Percentiles rank a stretch among this genome's conserved stretches.
Conservation (phyloP, 2,329 filamentous ascomycete species). For the Xylariaceae sp. region DNA sequence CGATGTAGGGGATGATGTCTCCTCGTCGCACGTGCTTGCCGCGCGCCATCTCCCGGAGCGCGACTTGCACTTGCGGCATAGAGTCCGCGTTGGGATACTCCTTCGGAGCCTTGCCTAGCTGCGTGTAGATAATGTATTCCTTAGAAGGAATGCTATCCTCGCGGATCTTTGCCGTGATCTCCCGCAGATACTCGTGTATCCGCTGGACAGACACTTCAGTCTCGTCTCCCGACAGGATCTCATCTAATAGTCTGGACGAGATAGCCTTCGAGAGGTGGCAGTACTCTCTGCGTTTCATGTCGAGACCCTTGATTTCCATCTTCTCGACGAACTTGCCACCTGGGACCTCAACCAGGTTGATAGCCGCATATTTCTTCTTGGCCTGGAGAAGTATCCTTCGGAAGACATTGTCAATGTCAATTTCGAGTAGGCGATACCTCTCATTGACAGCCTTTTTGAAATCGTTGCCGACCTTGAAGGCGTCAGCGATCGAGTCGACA, state of each 20-base stretch:
- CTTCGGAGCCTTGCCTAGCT: slow-evolving; percentile 86
- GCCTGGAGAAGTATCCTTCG: slow-evolving; percentile 86
- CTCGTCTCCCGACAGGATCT: slow-evolving; percentile 90
- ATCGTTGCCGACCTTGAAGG: slow-evolving; percentile 82
- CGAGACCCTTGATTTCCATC: slow-evolving; percentile 95
- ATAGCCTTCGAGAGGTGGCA: slow-evolving; percentile 93
- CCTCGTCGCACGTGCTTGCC: slow-evolving; percentile 87
- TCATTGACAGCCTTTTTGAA: slow-evolving; percentile 96
- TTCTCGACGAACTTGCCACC: slow-evolving; percentile 89
- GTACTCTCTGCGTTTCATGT: slow-evolving; percentile 97
- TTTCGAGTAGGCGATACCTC: slow-evolving; percentile 84
- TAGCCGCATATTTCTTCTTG: slow-evolving; percentile 98
- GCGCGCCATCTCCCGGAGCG: slow-evolving; percentile 75
- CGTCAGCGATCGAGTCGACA: slow-evolving; percentile 84
- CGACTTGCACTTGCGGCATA: slow-evolving; percentile 97
- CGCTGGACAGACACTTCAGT: slow-evolving; percentile 79
- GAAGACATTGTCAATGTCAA: slow-evolving; percentile 98
- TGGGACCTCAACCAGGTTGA: slow-evolving; percentile 76
- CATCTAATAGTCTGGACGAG: slow-evolving; percentile 81
- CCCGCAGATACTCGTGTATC: slow-evolving; percentile 87
- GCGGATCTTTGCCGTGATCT: slow-evolving; percentile 81
- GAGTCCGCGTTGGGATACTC: slow-evolving; percentile 91
- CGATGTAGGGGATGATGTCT: slow-evolving; percentile 93
- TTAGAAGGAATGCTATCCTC: slow-evolving; percentile 64
- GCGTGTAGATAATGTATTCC: slow-evolving; percentile 97